Conservation (phyloP, 1,139 yeast species). For the Saccharomyces hybrid region DNA sequence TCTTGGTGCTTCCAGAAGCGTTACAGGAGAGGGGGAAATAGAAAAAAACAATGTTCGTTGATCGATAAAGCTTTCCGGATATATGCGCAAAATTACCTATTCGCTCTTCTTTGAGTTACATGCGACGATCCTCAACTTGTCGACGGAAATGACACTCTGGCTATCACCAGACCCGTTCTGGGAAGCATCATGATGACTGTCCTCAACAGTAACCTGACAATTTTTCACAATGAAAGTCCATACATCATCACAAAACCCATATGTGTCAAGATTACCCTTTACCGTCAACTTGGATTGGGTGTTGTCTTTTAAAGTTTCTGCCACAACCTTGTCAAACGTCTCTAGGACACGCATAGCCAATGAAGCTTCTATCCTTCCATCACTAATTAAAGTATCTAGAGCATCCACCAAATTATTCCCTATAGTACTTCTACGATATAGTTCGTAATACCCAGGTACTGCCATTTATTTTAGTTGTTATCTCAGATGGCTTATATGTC, state of each 20-base stretch:
- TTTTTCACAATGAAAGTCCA: slow-evolving; percentile 96
- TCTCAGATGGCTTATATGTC: neutral
- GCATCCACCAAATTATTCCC: slow-evolving; percentile 84
- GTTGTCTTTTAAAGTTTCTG: slow-evolving; percentile 70
- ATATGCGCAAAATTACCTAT: slow-evolving; percentile 2
- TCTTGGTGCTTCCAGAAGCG: neutral
- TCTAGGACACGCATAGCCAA: slow-evolving; percentile 83
- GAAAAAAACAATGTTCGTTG: neutral
- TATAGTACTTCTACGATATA: slow-evolving; percentile 81
- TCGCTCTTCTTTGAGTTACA: slow-evolving; percentile 76
- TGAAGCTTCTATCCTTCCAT: slow-evolving; percentile 81
- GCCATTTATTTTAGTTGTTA: slow-evolving; percentile 15
- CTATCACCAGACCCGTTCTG: slow-evolving; percentile 10
- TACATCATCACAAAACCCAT: slow-evolving; percentile 95
- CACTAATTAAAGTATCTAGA: slow-evolving; percentile 71
- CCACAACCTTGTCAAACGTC: slow-evolving; percentile 81
- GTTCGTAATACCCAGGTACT: slow-evolving; percentile 64
- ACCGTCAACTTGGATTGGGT: slow-evolving; percentile 75
- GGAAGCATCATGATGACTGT: slow-evolving; percentile 11
- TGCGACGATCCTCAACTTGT: slow-evolving; percentile 93
- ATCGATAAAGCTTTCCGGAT: neutral
- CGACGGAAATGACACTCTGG: slow-evolving; percentile 44
- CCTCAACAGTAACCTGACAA: slow-evolving; percentile 71
- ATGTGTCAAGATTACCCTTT: slow-evolving; percentile 86
- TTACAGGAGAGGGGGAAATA: neutral